A percentile compares a stretch with the other conserved stretches of the same genome.
Evolutionary conservation across 2,329 filamentous ascomycete species (phyloP).

Genomic region (Colletotrichum eremochloae): DNA sequence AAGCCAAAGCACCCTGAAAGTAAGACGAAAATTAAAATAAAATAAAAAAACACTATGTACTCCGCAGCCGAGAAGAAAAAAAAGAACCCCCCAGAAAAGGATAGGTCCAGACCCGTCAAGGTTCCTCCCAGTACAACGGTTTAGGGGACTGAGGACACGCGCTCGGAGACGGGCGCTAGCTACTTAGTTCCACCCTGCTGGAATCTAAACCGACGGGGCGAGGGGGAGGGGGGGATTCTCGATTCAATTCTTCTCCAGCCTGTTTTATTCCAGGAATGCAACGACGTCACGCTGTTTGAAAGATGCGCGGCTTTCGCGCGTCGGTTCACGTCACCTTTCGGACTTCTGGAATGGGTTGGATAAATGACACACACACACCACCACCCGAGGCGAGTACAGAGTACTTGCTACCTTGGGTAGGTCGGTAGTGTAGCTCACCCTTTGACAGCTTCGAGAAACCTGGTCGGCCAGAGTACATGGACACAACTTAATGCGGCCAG

Average conservation of each 20-base stretch:
- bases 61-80: neutral
- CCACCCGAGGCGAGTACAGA: neutral
- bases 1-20: conserved; percentile 17
- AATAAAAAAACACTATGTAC: neutral
- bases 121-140: conserved; percentile 28
- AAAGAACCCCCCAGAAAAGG: neutral
- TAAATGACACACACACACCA: neutral
- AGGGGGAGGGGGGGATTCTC: too few relatives aligned
- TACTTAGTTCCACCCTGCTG: conserved; percentile 20
- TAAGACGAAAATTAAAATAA: neutral
- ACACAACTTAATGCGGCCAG: neutral
- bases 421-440: too few relatives aligned
- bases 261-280: conserved; percentile 12
- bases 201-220: conserved; percentile 18
- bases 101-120: conserved; percentile 20
- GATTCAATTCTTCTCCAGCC: neutral
- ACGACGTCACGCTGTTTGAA: neutral
- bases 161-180: conserved; percentile 27
- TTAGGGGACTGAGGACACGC: conserved; percentile 10
- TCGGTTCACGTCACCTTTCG: neutral
- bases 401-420: too few relatives aligned
- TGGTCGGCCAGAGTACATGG: neutral
- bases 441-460: neutral
- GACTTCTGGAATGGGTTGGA: neutral
- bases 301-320: neutral